Percentiles rank a stretch among this genome's conserved stretches.
Conservation (phyloP, 1,284 basidiomycete species). For the Ganoderma sinense region DNA sequence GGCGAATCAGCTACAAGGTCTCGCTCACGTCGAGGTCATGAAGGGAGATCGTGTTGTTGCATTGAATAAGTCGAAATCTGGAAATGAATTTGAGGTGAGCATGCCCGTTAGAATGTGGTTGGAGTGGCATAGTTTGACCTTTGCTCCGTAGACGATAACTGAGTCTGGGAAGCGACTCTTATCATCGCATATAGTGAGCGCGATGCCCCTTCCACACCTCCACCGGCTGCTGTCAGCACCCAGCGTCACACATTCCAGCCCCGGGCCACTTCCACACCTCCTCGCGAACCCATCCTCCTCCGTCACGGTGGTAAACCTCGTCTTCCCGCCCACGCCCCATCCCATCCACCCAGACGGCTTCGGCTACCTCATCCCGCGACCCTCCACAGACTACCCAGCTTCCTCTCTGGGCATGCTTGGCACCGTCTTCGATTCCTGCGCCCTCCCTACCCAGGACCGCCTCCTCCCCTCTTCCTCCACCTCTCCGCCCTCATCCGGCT, state of each 20-base stretch:
- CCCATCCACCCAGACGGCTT: slow-evolving; percentile 85
- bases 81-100: slow-evolving; percentile 50
- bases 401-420: slow-evolving; percentile 71
- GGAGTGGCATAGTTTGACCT: background rate
- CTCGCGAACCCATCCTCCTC: slow-evolving; percentile 67
- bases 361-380: slow-evolving; percentile 92
- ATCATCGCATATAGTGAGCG: slow-evolving; percentile 67
- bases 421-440: slow-evolving; percentile 85
- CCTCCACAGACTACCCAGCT: slow-evolving; percentile 53
- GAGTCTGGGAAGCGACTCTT: slow-evolving; percentile 46
- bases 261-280: slow-evolving; percentile 51
- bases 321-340: slow-evolving; percentile 64
- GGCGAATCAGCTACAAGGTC: slow-evolving; percentile 50
- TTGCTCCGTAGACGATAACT: slow-evolving; percentile 49
- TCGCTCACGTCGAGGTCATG: slow-evolving; percentile 67
- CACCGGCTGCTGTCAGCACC: slow-evolving; percentile 51
- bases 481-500: slow-evolving; percentile 29
- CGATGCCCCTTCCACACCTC: slow-evolving; percentile 78
- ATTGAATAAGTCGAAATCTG: slow-evolving; percentile 45
- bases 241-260: background rate
- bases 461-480: slow-evolving; percentile 27
- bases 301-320: slow-evolving; percentile 77
- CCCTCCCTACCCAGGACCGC: slow-evolving; percentile 74
- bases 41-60: slow-evolving; percentile 49
- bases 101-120: background rate